These are phyloP conservation scores for Cyberlindnera veronae DNA, from an alignment of 805 yeast species.

Conservation along the genomic window DNA sequence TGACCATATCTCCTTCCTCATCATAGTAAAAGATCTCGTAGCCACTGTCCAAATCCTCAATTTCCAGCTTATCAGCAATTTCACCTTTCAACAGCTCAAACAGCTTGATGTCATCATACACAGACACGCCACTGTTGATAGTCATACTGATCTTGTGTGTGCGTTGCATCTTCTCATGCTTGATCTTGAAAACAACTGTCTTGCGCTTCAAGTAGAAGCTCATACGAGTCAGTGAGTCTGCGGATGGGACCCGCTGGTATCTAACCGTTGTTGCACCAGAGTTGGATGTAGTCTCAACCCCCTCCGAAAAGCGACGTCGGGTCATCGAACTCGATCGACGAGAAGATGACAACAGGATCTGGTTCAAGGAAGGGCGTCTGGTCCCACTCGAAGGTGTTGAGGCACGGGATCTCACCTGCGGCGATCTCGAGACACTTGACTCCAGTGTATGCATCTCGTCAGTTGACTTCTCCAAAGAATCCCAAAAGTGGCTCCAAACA, in stretches of 20 bases:
- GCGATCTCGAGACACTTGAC: slow-evolving; percentile 23
- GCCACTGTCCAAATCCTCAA: slow-evolving; percentile 14
- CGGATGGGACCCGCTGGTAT: slow-evolving; percentile 18
- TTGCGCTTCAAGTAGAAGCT: slow-evolving; percentile 21
- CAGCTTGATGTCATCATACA: slow-evolving; percentile 22
- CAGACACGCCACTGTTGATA: slow-evolving; percentile 19
- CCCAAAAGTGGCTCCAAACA: slow-evolving; percentile 33
- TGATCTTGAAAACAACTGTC: slow-evolving; percentile 22
- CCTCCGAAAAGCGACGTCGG: slow-evolving; percentile 12
- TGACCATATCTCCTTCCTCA: slow-evolving; percentile 35
- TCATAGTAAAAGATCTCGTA: slow-evolving; percentile 36
- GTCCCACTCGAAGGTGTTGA: slow-evolving; percentile 19
- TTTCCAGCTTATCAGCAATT: slow-evolving; percentile 22
- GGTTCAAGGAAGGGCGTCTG: slow-evolving; percentile 23
- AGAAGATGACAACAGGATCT: slow-evolving; percentile 16
- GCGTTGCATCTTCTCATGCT: slow-evolving; percentile 9
- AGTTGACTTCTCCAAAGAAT: slow-evolving; percentile 28
- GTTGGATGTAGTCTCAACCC: slow-evolving; percentile 5
- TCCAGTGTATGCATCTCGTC: slow-evolving; percentile 28
- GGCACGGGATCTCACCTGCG: slow-evolving; percentile 22
- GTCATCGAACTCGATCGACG: slow-evolving; percentile 20
- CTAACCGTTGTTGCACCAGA: slow-evolving; percentile 3
- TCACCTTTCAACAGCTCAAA: slow-evolving; percentile 25
- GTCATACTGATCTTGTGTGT: slow-evolving; percentile 26
- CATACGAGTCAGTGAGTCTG: slow-evolving; percentile 24